Conservation (phyloP, 2,329 filamentous ascomycete species). For the Paraphoma chrysanthemicola region DNA sequence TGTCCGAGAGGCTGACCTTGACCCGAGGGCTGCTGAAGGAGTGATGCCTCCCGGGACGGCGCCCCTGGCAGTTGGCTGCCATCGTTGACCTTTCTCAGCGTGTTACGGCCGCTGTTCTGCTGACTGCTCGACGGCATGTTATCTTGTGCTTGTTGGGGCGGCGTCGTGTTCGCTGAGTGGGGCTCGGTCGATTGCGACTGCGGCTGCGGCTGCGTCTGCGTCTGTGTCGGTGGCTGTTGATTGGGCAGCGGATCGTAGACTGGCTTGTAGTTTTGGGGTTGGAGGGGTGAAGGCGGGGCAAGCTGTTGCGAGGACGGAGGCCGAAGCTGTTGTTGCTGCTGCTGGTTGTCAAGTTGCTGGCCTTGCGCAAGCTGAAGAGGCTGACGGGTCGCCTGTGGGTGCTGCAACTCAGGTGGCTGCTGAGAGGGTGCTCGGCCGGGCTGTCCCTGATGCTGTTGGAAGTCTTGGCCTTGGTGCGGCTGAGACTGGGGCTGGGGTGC, state of each 20-base stretch:
- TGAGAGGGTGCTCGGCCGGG: constrained; percentile 35
- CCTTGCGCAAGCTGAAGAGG: constrained; percentile 38
- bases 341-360: constrained; percentile 35
- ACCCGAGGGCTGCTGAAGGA: constrained; percentile 41
- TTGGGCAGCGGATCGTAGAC: constrained; percentile 39
- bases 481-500: constrained; percentile 34
- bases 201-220: constrained; percentile 20
- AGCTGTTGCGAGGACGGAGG: constrained; percentile 44
- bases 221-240: constrained; percentile 27
- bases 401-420: constrained; percentile 41
- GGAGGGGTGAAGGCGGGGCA: constrained; percentile 45
- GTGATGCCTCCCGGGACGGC: constrained; percentile 43
- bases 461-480: constrained; percentile 41
- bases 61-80: constrained; percentile 36
- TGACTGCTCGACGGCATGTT: constrained; percentile 39
- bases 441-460: constrained; percentile 28
- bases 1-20: constrained; percentile 48
- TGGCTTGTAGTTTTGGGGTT: constrained; percentile 38
- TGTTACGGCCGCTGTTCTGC: constrained; percentile 32
- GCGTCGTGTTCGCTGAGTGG: constrained; percentile 34
- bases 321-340: constrained; percentile 39
- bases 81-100: constrained; percentile 44
- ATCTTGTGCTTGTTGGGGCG: constrained; percentile 40
- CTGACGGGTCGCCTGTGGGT: constrained; percentile 39
- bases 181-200: constrained; percentile 32